Evolutionary conservation across 208 protist species (phyloP).

Genomic region (Crithidia thermophila): DNA sequence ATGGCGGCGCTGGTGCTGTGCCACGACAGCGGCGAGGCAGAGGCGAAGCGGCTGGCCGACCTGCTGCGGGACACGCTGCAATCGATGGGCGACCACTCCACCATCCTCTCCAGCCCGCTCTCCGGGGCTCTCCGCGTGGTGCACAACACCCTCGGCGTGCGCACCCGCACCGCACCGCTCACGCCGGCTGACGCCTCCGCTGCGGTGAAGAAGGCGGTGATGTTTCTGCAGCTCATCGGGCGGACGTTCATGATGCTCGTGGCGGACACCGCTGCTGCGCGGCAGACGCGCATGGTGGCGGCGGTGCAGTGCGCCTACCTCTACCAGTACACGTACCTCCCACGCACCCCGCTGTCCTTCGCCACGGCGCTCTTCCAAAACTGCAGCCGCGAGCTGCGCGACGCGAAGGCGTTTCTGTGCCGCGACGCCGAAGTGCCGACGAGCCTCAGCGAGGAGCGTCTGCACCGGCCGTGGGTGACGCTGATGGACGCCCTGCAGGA

Average conservation of each 20-base stretch:
- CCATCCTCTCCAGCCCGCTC: constrained; percentile 56
- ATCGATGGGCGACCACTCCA: constrained; percentile 43
- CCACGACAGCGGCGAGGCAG: constrained; percentile 38
- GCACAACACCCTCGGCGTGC: constrained; percentile 63
- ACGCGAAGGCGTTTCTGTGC: constrained; percentile 38
- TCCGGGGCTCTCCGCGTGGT: constrained; percentile 55
- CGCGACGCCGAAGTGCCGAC: constrained; percentile 39
- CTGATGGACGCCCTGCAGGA: constrained; percentile 73
- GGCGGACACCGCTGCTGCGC: constrained; percentile 42
- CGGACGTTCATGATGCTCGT: constrained; percentile 62
- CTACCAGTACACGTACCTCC: constrained; percentile 79
- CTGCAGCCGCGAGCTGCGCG: constrained; percentile 32
- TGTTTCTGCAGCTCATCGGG: constrained; percentile 53
- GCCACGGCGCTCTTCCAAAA: constrained; percentile 41
- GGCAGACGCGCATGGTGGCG: constrained; percentile 60
- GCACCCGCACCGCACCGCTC: constrained; percentile 16
- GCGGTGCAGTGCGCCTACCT: constrained; percentile 71
- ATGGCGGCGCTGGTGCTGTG: constrained; percentile 49
- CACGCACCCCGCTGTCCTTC: constrained; percentile 61
- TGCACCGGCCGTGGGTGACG: constrained; percentile 66
- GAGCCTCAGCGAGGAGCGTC: constrained; percentile 40
- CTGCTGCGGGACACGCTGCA: constrained; percentile 42
- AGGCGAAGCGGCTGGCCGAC: constrained; percentile 41
- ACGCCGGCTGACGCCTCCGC: constrained; percentile 11
- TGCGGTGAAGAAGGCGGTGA: constrained; percentile 18